Percentiles rank a stretch among this genome's conserved stretches.
phyloP scores from a whole-genome alignment of 2,329 filamentous ascomycete species.

The Amylocarpus encephaloides region DNA sequence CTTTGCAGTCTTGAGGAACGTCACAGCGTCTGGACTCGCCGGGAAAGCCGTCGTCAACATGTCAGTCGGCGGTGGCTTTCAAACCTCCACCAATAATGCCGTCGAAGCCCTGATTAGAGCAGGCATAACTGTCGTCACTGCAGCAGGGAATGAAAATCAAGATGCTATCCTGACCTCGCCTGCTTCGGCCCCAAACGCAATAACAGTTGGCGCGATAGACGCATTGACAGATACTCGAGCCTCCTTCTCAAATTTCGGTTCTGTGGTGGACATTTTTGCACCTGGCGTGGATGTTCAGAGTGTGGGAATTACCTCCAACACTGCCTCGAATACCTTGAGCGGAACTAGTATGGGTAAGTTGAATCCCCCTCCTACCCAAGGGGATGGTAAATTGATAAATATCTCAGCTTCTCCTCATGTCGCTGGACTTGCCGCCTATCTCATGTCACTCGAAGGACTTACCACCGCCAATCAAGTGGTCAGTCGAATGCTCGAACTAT shows the following conservation, averaged over 20 bases:
- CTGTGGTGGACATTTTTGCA: conserved; percentile 44
- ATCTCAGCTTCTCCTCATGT: conserved; percentile 57
- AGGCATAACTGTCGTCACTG: conserved; percentile 47
- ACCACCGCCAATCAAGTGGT: conserved; percentile 35
- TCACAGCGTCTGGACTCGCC: conserved; percentile 27
- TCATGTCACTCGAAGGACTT: conserved; percentile 45
- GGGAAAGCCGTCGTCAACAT: conserved; percentile 31
- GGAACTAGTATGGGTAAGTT: conserved; percentile 52
- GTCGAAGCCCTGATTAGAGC: conserved; percentile 21
- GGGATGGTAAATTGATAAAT: neutral
- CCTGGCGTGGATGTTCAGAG: conserved; percentile 42
- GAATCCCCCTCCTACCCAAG: neutral
- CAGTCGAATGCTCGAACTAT: conserved; percentile 32
- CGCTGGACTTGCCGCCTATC: conserved; percentile 60
- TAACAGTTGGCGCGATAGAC: conserved; percentile 47
- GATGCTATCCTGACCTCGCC: conserved; percentile 40
- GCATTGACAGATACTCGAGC: conserved; percentile 33
- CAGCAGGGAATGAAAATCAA: conserved; percentile 45
- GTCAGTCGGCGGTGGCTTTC: conserved; percentile 33
- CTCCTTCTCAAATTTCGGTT: conserved; percentile 46
- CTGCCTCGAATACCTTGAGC: conserved; percentile 42
- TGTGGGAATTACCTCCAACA: conserved; percentile 39
- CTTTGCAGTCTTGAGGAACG: conserved; percentile 1
- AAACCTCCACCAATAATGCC: conserved; percentile 23
- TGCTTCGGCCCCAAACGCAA: conserved; percentile 40